Conservation (phyloP, 768 basidiomycete genomes). For the Candolleomyces efflorescens region DNA sequence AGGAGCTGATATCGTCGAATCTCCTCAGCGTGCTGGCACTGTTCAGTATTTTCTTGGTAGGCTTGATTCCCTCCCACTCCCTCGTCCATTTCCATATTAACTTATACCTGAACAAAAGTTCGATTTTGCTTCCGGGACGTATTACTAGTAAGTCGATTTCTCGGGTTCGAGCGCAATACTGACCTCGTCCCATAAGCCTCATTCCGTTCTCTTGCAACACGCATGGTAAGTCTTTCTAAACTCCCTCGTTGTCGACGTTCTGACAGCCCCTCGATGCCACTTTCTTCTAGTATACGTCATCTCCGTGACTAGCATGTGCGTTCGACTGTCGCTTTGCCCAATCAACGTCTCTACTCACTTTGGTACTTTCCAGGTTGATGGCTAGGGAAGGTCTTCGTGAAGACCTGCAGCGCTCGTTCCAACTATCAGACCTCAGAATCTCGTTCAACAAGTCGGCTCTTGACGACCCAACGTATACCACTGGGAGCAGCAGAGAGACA, state of each 20-base stretch:
- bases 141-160: neutral
- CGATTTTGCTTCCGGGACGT: neutral
- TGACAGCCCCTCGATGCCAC: no score
- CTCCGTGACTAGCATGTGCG: neutral
- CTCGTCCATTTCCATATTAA: neutral
- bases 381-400: neutral
- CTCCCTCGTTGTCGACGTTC: neutral
- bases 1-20: neutral
- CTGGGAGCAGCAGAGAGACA: no score
- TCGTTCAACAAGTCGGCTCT: no score
- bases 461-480: no score
- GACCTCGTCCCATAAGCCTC: neutral
- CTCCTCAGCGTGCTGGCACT: neutral
- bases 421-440: neutral
- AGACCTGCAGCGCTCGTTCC: neutral
- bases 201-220: conserved; percentile 2
- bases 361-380: neutral
- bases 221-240: neutral
- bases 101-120: neutral
- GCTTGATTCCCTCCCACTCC: neutral
- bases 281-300: neutral
- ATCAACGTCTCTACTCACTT: neutral
- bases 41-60: neutral
- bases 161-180: neutral
- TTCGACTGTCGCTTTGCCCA: neutral